Conservation (phyloP, 2,329 filamentous ascomycete species). For the Acrodontium crateriforme region DNA sequence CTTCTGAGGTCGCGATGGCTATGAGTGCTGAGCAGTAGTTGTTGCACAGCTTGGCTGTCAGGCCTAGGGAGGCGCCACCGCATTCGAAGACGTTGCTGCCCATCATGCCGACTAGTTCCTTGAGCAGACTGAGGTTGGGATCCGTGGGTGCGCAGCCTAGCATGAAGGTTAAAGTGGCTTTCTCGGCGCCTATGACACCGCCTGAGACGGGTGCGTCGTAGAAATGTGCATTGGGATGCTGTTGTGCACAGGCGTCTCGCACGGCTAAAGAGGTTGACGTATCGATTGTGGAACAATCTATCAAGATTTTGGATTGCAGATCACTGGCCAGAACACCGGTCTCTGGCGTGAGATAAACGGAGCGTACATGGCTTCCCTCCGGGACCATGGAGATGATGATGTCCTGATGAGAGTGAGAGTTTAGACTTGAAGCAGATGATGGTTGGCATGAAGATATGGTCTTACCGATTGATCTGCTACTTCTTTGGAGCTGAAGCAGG, state of each 20-base stretch:
- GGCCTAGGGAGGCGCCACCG: constrained; percentile 40
- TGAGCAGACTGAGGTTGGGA: constrained; percentile 30
- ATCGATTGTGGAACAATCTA: constrained; percentile 45
- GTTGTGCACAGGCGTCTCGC: constrained; percentile 24
- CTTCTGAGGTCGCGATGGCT: constrained; percentile 43
- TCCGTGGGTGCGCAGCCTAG: constrained; percentile 35
- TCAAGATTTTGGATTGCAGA: constrained; percentile 32
- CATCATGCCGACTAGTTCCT: constrained; percentile 36
- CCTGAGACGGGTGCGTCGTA: constrained; percentile 42
- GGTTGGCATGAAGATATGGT: background rate
- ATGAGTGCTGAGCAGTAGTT: constrained; percentile 48
- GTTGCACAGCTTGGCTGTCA: constrained; percentile 47
- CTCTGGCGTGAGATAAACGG: constrained; percentile 35
- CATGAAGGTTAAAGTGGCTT: constrained; percentile 42
- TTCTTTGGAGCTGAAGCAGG: constrained; percentile 31
- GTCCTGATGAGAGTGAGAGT: constrained; percentile 22
- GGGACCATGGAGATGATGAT: constrained; percentile 41
- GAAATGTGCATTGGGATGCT: constrained; percentile 31
- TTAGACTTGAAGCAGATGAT: no score
- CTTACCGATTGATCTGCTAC: constrained; percentile 38
- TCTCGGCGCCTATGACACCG: constrained; percentile 38
- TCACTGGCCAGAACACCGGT: constrained; percentile 31
- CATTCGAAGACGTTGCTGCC: constrained; percentile 42
- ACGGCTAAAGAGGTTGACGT: constrained; percentile 36
- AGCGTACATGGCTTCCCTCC: constrained; percentile 37